Conservation (phyloP, 2,329 filamentous ascomycete genomes). For the Plenodomus lindquistii region DNA sequence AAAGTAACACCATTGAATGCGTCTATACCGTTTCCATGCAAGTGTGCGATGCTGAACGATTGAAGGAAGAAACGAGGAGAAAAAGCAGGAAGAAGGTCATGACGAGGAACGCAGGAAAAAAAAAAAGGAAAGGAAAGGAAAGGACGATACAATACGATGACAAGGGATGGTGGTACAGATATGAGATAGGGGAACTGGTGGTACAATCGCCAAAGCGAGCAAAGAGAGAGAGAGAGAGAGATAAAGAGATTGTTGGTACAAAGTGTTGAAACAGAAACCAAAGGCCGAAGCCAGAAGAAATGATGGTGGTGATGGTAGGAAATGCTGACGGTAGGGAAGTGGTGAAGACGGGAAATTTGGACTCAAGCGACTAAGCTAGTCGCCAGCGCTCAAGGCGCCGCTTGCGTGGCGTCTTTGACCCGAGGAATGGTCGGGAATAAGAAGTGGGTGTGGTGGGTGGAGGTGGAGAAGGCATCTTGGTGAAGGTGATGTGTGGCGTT, state of each 20-base stretch:
- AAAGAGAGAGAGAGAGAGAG: not conserved
- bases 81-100: not conserved
- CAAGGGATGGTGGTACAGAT: conserved; percentile 4
- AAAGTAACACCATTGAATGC: too few relatives aligned
- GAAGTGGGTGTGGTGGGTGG: conserved; percentile 5
- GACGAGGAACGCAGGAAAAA: not conserved
- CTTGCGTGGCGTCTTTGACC: conserved; percentile 29
- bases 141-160: not conserved
- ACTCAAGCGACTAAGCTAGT: not conserved
- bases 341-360: not conserved
- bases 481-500: not conserved
- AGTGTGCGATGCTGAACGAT: too few relatives aligned
- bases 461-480: conserved; percentile 2
- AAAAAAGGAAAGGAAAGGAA: not conserved
- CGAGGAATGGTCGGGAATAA: conserved; percentile 10
- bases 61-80: too few relatives aligned
- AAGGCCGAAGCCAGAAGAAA: not conserved
- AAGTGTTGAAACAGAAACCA: not conserved
- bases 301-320: not conserved
- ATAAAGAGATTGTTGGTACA: not conserved
- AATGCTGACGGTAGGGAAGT: not conserved
- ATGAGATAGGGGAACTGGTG: not conserved
- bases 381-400: conserved; percentile 34
- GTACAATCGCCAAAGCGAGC: conserved; percentile 4
- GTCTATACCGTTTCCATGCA: too few relatives aligned